Conservation (phyloP, 495 filamentous ascomycete species). For the Lentithecium fluviatile region DNA sequence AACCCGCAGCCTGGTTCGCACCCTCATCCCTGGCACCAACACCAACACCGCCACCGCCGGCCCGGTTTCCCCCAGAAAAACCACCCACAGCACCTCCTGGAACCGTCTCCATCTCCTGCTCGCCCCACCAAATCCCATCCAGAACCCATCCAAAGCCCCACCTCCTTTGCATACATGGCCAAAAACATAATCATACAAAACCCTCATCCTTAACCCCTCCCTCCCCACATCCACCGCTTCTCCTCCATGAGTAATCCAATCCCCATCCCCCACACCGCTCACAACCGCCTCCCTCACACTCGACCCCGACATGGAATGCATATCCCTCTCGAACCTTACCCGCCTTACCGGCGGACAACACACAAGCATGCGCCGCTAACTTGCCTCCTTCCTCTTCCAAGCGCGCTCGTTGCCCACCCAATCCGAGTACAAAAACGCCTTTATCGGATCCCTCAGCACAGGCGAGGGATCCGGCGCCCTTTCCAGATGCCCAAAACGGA, state of each 20-base stretch:
- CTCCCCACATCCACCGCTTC: too few relatives aligned
- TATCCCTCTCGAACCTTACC: not conserved
- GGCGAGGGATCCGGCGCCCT: not conserved
- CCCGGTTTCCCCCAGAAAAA: too few relatives aligned
- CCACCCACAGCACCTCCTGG: too few relatives aligned
- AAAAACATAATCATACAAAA: too few relatives aligned
- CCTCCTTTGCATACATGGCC: too few relatives aligned
- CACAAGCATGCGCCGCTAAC: not conserved
- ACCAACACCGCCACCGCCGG: too few relatives aligned
- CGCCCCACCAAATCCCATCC: too few relatives aligned
- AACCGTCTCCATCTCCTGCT: too few relatives aligned
- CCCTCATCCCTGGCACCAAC: too few relatives aligned
- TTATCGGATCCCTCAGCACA: not conserved
- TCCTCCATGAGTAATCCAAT: not conserved
- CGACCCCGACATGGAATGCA: too few relatives aligned
- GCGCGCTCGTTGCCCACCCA: not conserved
- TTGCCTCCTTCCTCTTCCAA: not conserved
- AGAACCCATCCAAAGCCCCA: too few relatives aligned
- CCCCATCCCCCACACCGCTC: not conserved
- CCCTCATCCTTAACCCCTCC: too few relatives aligned
- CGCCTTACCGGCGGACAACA: not conserved
- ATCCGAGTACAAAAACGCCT: not conserved
- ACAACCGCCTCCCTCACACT: not conserved
- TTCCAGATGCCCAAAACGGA: not conserved
- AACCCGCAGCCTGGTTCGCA: not conserved